Percentiles rank a stretch among this genome's conserved stretches.
phyloP scores from a whole-genome alignment of 345 rosid species.

The Populus alba region DNA sequence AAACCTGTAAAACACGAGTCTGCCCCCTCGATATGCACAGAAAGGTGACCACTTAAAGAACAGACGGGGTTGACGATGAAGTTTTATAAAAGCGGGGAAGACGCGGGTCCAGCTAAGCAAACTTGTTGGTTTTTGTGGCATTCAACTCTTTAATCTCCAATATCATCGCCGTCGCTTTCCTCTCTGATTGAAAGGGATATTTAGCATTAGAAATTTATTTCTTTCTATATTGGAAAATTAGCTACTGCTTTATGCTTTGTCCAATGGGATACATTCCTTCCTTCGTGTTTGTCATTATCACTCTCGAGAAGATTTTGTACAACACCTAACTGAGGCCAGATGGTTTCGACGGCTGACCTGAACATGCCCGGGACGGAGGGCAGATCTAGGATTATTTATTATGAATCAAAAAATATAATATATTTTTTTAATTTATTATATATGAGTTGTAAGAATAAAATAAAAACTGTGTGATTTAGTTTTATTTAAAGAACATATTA shows the following conservation, averaged over 20 bases:
- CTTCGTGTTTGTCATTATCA: slow-evolving; percentile 24
- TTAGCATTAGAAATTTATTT: background rate
- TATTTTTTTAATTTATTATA: too few relatives aligned
- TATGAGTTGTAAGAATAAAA: too few relatives aligned
- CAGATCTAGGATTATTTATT: too few relatives aligned
- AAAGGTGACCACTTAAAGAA: slow-evolving; percentile 16
- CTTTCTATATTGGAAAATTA: background rate
- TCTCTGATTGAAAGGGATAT: slow-evolving; percentile 6
- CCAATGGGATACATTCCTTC: slow-evolving; percentile 7
- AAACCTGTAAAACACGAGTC: background rate
- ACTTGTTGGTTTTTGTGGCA: background rate
- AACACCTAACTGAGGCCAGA: background rate
- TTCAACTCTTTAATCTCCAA: background rate
- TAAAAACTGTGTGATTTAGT: too few relatives aligned
- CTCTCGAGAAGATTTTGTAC: slow-evolving; percentile 3
- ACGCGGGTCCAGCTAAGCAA: slow-evolving; percentile 10
- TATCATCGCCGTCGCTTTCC: slow-evolving; percentile 1
- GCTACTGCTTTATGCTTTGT: background rate
- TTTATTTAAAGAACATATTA: too few relatives aligned
- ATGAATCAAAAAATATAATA: too few relatives aligned
- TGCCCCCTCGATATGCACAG: background rate
- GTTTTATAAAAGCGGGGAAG: background rate
- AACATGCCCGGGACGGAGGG: too few relatives aligned
- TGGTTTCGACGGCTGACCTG: too few relatives aligned
- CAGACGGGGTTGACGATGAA: background rate